Evolutionary conservation across 768 basidiomycete genomes (phyloP).

Genomic region (Jaapia argillacea): DNA sequence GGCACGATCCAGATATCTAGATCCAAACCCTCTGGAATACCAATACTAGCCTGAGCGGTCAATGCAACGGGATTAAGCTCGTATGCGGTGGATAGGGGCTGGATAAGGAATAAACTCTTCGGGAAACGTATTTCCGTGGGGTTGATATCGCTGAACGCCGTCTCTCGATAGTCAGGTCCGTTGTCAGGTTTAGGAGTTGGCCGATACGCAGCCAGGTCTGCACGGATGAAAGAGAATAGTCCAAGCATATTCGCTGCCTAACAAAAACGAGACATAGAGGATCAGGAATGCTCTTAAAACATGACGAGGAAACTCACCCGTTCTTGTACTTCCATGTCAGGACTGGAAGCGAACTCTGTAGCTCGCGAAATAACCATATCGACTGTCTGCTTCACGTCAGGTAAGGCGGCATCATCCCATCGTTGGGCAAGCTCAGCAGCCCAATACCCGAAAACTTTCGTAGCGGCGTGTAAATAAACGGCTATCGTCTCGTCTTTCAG

Average conservation of each 20-base stretch:
- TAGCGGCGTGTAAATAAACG: conserved; percentile 72
- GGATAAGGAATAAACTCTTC: conserved; percentile 80
- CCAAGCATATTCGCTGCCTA: conserved; percentile 79
- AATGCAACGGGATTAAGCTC: conserved; percentile 80
- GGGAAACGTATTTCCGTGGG: conserved; percentile 57
- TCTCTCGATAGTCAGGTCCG: conserved; percentile 22
- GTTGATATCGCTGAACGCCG: conserved; percentile 25
- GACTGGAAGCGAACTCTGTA: conserved; percentile 43
- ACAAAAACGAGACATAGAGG: not conserved
- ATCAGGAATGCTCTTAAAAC: not conserved
- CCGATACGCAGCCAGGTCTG: conserved; percentile 53
- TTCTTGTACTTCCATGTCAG: conserved; percentile 87
- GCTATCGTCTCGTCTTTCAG: conserved; percentile 59
- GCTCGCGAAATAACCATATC: conserved; percentile 52
- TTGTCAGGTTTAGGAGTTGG: conserved; percentile 27
- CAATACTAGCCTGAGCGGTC: conserved; percentile 73
- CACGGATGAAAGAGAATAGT: conserved; percentile 65
- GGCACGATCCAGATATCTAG: conserved; percentile 81
- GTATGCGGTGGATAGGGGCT: conserved; percentile 66
- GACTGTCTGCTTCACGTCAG: conserved; percentile 54
- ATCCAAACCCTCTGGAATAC: conserved; percentile 76
- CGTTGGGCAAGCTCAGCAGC: conserved; percentile 60
- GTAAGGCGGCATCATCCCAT: conserved; percentile 69
- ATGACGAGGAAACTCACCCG: conserved; percentile 41
- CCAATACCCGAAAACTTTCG: conserved; percentile 87